Base-by-base conservation (phyloP, 1,284 basidiomycete genomes). In the Coniferiporia sulphurascens region DNA sequence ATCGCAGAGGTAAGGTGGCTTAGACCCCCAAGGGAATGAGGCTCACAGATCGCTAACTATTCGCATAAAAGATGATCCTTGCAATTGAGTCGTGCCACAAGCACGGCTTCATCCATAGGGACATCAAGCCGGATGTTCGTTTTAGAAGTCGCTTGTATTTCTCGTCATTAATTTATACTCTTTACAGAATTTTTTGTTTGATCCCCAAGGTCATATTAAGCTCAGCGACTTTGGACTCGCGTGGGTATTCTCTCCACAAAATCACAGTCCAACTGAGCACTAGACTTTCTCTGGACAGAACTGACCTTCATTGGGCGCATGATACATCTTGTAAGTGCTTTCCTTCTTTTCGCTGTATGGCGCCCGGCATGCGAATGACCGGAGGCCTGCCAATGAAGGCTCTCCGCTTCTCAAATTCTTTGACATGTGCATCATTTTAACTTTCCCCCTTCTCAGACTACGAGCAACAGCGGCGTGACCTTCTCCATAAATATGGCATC, bases 181-280 rank as follows among this genome's bases (percentile, higher is more conserved):
- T 66, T 59, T 65, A 57, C 76, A 95, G 87, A 98, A 98, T 74
- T 98, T 98, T 76, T 79, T 98, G 53, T 96, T 98, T 75, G 91
- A 93, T 72, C 86, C 88, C 59, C 80, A 91, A 63, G 95, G 95
- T 6, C 95, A 98, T 74, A 89, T 99, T 74, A 91, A 89, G 74
- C 83, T 98, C 60, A 93, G 91, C 68, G 96, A 98, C 74, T 98
- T 98, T 72, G 95, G 96, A 27, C 80, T 98, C 63, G 95, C 94
- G 80, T 96, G 74, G 76, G 88, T 84, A 55, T 62, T 49, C 59
- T 60, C 60, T 56, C 51, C 21, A 19, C 52, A 13, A 15, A 22
- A 35, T 56, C 60, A 69, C 70, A 52, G 61, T 74, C 38, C 69
- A 70, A 63, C 71, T 71, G 54, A 59, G 48, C 62, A 21, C 34